Evolutionary conservation across 2,329 filamentous ascomycete genomes (phyloP), one percentile per base, ranked within the genome.

Genomic region (Clarireedia homoeocarpa): DNA sequence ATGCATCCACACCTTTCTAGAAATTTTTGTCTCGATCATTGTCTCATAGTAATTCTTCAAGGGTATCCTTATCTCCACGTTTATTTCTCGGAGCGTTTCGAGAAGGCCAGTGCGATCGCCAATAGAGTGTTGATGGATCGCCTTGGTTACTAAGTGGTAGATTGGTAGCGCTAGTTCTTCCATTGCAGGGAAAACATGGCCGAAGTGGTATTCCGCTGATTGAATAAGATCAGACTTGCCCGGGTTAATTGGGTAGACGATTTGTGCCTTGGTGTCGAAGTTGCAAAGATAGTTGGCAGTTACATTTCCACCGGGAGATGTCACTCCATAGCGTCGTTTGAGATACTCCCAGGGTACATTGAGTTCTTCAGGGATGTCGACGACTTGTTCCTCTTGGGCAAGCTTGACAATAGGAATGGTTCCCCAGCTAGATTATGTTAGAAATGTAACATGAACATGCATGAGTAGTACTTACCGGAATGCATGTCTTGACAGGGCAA

Each of bases 321-420:
- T 51, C 7, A 67, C 63, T 6, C 69, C 69, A 48, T 68, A 73
- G 53, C 66, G 60, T 5, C 58, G 51, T 55, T 71, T 68, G 5
- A 72, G 63, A 26, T 63, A 66, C 1, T 46, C 20, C 70, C 71
- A 73, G 5, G 70, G 67, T 1, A 56, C 44, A 10, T 64, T 61
- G 6, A 73, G 64, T 40, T 70, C 66, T 0, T 48, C 27, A 1
- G 70, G 70, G 14, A 72, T 60, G 27, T 66, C 59, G 10, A 72
- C 48, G 26, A 62, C 48, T 7, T 59, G 61, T 56, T 72, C 71
- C 26, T 65, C 52, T 58, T 72, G 70, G 23, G 69, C 70, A 10
- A 68, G 58, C 15, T 62, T 64, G 14, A 72, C 69, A 6, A 70
- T 65, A 1, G 70, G 71, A 15, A 71, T 66, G 6, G 64, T 70